phyloP scores from a whole-genome alignment of 2,329 filamentous ascomycete genomes.

The Amylocarpus encephaloides region DNA sequence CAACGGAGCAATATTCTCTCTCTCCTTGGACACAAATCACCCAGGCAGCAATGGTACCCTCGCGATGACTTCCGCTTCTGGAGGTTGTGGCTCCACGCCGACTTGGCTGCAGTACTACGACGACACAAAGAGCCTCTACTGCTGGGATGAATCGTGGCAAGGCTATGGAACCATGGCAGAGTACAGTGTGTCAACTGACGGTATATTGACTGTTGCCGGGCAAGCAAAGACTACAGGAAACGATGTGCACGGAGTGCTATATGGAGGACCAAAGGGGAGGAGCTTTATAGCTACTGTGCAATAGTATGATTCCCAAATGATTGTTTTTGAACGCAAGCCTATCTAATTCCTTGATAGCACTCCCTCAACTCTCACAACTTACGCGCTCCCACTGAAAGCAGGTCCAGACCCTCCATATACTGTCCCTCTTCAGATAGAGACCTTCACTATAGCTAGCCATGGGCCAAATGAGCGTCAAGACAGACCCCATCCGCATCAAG shows the following conservation, averaged over 20 bases:
- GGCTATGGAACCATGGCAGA: slow-evolving; percentile 34
- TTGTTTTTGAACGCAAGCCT: background rate
- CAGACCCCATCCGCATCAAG: slow-evolving; percentile 42
- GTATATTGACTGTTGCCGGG: slow-evolving; percentile 33
- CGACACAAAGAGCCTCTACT: slow-evolving; percentile 36
- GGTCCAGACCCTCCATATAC: slow-evolving; percentile 5
- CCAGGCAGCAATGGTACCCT: slow-evolving; percentile 6
- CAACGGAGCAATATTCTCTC: slow-evolving; percentile 36
- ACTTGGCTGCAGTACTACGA: slow-evolving; percentile 40
- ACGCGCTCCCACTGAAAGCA: slow-evolving; percentile 13
- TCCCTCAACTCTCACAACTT: slow-evolving; percentile 16
- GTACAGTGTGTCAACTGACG: slow-evolving; percentile 27
- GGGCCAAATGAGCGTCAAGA: slow-evolving; percentile 32
- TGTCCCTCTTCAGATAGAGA: slow-evolving; percentile 33
- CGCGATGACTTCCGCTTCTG: slow-evolving; percentile 20
- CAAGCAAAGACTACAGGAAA: slow-evolving; percentile 18
- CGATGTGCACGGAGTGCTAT: slow-evolving; percentile 14
- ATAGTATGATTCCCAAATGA: slow-evolving; percentile 13
- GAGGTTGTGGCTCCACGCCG: slow-evolving; percentile 33
- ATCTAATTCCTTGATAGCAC: slow-evolving; percentile 7
- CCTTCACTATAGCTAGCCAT: slow-evolving; percentile 32
- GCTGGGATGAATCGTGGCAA: slow-evolving; percentile 36
- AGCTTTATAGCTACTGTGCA: slow-evolving; percentile 16
- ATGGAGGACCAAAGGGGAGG: slow-evolving; percentile 12
- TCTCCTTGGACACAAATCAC: slow-evolving; percentile 27